phyloP scores from a whole-genome alignment of 805 yeast genomes.

The Candida nanaspora region DNA sequence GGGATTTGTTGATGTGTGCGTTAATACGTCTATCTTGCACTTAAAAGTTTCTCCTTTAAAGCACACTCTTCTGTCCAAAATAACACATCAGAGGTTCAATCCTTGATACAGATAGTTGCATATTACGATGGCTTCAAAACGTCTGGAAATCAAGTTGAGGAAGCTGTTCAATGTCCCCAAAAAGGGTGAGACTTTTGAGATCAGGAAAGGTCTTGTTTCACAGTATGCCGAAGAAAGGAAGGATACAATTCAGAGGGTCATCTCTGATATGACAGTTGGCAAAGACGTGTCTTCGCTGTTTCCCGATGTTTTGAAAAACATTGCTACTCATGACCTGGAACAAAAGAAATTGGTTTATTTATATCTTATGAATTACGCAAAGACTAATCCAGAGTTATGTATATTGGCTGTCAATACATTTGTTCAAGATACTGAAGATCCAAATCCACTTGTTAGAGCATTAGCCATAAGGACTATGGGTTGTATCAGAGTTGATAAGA shows the following conservation, averaged over 20 bases:
- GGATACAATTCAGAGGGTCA: constrained; percentile 94
- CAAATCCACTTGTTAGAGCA: constrained; percentile 92
- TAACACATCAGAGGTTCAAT: not conserved
- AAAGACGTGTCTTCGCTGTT: constrained; percentile 92
- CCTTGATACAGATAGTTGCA: not conserved
- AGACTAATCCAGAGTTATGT: constrained; percentile 90
- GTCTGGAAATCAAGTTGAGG: constrained; percentile 43
- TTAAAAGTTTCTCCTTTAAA: not conserved
- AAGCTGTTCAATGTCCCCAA: constrained; percentile 51
- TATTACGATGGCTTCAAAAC: constrained; percentile 15
- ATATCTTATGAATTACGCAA: constrained; percentile 95
- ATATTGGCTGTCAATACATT: constrained; percentile 95
- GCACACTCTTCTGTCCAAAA: not conserved
- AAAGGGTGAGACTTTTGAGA: constrained; percentile 80
- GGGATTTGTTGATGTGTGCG: too few species aligned
- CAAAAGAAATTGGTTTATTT: constrained; percentile 94
- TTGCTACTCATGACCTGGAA: constrained; percentile 93
- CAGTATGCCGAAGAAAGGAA: constrained; percentile 93
- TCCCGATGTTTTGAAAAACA: constrained; percentile 93
- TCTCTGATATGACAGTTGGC: constrained; percentile 97
- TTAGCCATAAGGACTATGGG: constrained; percentile 99
- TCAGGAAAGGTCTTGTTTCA: constrained; percentile 84
- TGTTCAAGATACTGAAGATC: constrained; percentile 91
- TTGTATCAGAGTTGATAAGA: constrained; percentile 89
- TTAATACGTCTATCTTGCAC: too few species aligned